Evolutionary conservation across 306 rosid genomes (phyloP), one percentile per base, ranked within the genome.

Genomic region (Cotoneaster glaucophyllus): DNA sequence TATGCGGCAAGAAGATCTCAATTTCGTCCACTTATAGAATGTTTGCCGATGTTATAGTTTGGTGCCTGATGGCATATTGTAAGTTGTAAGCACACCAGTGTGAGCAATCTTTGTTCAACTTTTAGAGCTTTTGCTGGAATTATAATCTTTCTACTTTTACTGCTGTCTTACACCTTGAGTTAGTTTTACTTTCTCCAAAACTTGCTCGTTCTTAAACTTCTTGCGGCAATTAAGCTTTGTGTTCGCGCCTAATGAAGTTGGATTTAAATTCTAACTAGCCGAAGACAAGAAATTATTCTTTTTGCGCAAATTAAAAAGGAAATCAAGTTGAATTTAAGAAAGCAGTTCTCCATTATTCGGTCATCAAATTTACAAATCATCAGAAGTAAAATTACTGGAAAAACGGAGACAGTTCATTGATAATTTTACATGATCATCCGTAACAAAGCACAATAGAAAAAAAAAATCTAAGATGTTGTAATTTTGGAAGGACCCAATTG

Each of bases 1-100:
- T n/a, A n/a, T n/a, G n/a, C n/a, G n/a, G n/a, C n/a, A n/a, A 34
- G 39, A 34, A 34, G 39, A 34, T 34, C 39, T 6, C 0, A 6
- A 34, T 34, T 34, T 34, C 39, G 74, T 93, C 68, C 97, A 84
- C 45, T 65, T 86, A 67, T 90, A 85, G 81, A 14, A 48, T 48
- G 7, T 48, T 48, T 17, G 17, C 15, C 2, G 53, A 0, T 1
- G 21, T 6, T 13, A 5, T 13, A 32, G 75, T 28, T 31, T n/a
- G 66, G 57, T 18, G 15, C 39, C 39, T 6, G 39, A 34, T 34
- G 39, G 39, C 39, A 34, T 22, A 44, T 72, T 37, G 32, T 71
- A 48, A 48, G 18, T 48, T 48, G 8, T 5, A 15, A 48, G 54
- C 54, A 5, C 2, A 15, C 21, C 0, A 6, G 54, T 48, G 53